Evolutionary conservation across 441 rosid genomes (phyloP).

Genomic region (Monsonia emarginata): DNA sequence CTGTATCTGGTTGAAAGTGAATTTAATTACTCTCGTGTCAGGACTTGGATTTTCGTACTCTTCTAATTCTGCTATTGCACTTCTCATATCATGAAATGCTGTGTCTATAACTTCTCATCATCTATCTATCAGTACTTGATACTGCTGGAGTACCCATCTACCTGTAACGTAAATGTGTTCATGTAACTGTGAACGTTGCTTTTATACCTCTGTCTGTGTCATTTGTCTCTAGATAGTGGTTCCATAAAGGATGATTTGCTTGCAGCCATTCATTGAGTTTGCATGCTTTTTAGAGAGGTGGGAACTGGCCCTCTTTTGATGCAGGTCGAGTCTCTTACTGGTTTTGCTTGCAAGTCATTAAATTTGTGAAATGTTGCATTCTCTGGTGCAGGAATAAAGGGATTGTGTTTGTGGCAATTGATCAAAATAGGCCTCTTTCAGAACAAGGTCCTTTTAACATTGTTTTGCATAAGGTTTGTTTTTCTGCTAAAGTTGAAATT

Average conservation of each 20-base stretch:
- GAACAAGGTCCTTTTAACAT: slow-evolving; percentile 83
- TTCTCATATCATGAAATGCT: background rate
- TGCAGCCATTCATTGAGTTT: background rate
- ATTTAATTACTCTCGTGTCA: background rate
- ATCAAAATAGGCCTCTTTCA: slow-evolving; percentile 53
- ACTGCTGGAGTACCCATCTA: background rate
- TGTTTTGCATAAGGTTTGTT: slow-evolving; percentile 62
- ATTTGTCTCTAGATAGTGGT: background rate
- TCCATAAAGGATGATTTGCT: background rate
- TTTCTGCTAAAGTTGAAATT: background rate
- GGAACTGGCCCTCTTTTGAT: background rate
- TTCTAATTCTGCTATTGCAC: background rate
- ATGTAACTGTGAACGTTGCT: no score
- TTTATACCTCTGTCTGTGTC: background rate
- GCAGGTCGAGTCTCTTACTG: background rate
- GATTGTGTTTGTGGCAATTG: slow-evolving; percentile 64
- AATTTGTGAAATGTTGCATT: slow-evolving; percentile 7
- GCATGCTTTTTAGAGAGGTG: background rate
- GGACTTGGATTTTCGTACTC: background rate
- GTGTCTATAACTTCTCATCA: background rate
- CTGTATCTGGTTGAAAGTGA: background rate
- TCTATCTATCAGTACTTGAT: background rate
- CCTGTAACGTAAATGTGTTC: background rate
- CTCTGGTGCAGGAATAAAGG: slow-evolving; percentile 55
- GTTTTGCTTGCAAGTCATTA: background rate